Base-by-base conservation (phyloP, 2,329 filamentous ascomycete genomes). In the Phyllosticta capitalensis region DNA sequence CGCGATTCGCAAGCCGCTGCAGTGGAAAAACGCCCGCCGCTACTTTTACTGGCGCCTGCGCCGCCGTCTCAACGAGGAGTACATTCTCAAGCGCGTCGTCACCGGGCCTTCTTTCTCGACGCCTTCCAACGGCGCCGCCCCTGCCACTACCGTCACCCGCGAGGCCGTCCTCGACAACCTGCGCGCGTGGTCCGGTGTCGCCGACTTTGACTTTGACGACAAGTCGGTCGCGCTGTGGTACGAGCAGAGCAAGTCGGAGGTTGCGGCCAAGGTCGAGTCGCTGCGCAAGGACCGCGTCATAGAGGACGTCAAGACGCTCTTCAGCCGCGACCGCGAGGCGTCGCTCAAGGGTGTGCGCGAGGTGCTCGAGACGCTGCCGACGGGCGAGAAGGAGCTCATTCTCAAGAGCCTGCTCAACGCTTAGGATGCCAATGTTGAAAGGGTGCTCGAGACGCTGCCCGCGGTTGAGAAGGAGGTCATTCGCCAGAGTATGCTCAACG, bases 41-140 rank as follows among this genome's bases (percentile, higher is more conserved):
- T 97, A 94, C 89, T 97, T 99, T 82, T 99, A 97, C 88, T 99
- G 95, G 94, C 92, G 94, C 76, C 87, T 96, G 63, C 92, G 95
- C 75, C 89, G 94, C 72, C 86, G 94, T 77, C 82, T 99, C 72
- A 97, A 95, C 76, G 94, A 99, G 79, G 94, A 99, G 78, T 90
- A 95, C 75, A 90, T 99, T 67, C 82, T 99, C 74, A 94, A 92
- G 79, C 90, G 90, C 76, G 90, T 99, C 83, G 30, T 38, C 30
- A 10, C 30, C 7, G 2, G 9, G 1, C 17, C 30, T 10, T 14
- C 30, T 12, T 5, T 38, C 9, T 38, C 30, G 10, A 38, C 30
- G 10, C 30, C 9, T 38, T 17, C 30, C 30, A 38, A 38, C 30
- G 79, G 76, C 1, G 66, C 71, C 48, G 71, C 75, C 6, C 73